phyloP scores from a whole-genome alignment of 805 yeast genomes.

The Saccharomycodes ludwigii region DNA sequence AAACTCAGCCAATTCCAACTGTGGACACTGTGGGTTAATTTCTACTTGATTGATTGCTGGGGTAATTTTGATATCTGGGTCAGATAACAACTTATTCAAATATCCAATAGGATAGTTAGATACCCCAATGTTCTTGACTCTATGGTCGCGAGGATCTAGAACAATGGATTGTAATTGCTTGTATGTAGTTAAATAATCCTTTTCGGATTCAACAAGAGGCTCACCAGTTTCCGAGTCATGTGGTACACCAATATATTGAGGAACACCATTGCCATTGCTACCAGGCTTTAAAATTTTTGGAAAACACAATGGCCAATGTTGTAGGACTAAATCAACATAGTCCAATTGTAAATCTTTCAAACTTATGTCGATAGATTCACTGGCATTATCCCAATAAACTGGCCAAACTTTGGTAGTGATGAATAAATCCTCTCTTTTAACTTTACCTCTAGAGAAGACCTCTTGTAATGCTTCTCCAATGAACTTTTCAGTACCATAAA shows the following conservation, averaged over 20 bases:
- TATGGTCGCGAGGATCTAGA: slow-evolving; percentile 25
- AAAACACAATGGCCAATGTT: slow-evolving; percentile 65
- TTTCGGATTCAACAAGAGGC: slow-evolving; percentile 23
- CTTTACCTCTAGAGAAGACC: slow-evolving; percentile 26
- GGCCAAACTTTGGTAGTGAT: slow-evolving; percentile 67
- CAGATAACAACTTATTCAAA: slow-evolving; percentile 29
- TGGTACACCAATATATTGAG: slow-evolving; percentile 5
- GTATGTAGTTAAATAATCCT: slow-evolving; percentile 40
- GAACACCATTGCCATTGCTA: slow-evolving; percentile 7
- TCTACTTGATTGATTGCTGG: slow-evolving; percentile 56
- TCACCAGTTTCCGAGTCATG: slow-evolving; percentile 26
- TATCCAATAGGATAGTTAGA: slow-evolving; percentile 36
- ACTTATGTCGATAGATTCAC: slow-evolving; percentile 42
- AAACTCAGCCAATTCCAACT: slow-evolving; percentile 40
- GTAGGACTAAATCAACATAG: slow-evolving; percentile 62
- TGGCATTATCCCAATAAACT: slow-evolving; percentile 38
- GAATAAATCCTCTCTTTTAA: slow-evolving; percentile 50
- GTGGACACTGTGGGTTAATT: slow-evolving; percentile 63
- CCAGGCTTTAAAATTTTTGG: slow-evolving; percentile 21
- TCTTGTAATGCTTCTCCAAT: slow-evolving; percentile 36
- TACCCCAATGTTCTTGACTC: slow-evolving; percentile 44
- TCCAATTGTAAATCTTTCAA: slow-evolving; percentile 51
- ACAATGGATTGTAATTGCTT: slow-evolving; percentile 31
- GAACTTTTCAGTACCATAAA: slow-evolving; percentile 6
- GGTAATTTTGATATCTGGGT: slow-evolving; percentile 27